phyloP scores from a whole-genome alignment of 805 yeast genomes.

The Cyberlindnera japonica region DNA sequence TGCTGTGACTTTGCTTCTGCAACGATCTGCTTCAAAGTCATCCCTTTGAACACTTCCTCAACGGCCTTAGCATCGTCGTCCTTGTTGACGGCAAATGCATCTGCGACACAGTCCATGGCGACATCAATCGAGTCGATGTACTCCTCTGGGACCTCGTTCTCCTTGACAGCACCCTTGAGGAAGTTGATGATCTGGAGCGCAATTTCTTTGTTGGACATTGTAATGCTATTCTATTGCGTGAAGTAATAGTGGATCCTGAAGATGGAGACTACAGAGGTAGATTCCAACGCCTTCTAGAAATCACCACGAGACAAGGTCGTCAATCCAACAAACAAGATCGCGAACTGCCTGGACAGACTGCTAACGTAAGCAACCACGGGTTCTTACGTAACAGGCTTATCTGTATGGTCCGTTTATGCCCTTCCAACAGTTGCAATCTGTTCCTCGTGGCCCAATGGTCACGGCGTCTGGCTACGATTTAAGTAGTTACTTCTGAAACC shows the following conservation, averaged over 20 bases:
- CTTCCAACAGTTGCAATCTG: too few species aligned
- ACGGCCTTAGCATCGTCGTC: slow-evolving; percentile 38
- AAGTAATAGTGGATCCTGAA: too few species aligned
- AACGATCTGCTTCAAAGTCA: slow-evolving; percentile 45
- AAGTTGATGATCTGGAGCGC: slow-evolving; percentile 75
- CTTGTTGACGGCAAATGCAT: slow-evolving; percentile 69
- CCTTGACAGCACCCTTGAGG: slow-evolving; percentile 53
- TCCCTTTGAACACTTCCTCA: slow-evolving; percentile 42
- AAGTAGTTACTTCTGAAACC: slow-evolving; percentile 38
- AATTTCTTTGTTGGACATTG: slow-evolving; percentile 49
- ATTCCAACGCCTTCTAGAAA: too few species aligned
- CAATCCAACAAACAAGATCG: too few species aligned
- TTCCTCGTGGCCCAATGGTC: slow-evolving; percentile 77
- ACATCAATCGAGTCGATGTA: slow-evolving; percentile 87
- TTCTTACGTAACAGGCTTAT: too few species aligned
- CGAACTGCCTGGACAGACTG: too few species aligned
- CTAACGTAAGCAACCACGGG: too few species aligned
- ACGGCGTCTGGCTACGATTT: slow-evolving; percentile 70
- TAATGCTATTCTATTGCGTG: too few species aligned
- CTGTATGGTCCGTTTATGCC: too few species aligned
- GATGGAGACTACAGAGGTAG: too few species aligned
- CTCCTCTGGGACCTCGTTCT: slow-evolving; percentile 69
- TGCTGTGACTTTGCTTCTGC: slow-evolving; percentile 13
- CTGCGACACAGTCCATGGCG: slow-evolving; percentile 89
- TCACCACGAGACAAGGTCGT: too few species aligned